Evolutionary conservation across 106 monocot species (phyloP).

Genomic region (Iris macrosiphon): DNA sequence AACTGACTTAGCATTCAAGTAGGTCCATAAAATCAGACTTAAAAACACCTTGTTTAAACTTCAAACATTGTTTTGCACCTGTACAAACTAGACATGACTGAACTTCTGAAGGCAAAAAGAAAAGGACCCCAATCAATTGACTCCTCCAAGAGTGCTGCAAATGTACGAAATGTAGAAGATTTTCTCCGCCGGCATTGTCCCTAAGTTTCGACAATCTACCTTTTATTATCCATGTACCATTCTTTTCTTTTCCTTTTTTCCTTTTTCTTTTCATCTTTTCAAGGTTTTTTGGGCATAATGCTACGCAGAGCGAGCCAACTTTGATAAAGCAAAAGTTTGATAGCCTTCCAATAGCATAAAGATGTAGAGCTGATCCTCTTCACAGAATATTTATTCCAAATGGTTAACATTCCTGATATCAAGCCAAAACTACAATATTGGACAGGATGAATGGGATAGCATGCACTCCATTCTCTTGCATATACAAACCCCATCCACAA

Average conservation of each 20-base stretch:
- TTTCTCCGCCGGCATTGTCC: too few relatives aligned
- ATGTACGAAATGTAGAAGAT: slow-evolving; percentile 18
- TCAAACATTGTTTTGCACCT: slow-evolving; percentile 4
- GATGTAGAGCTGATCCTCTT: background rate
- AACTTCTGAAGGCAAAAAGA: background rate
- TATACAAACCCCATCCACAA: background rate
- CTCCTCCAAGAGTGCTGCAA: slow-evolving; percentile 10
- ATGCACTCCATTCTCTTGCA: background rate
- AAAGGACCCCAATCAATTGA: slow-evolving; percentile 1
- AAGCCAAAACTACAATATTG: background rate
- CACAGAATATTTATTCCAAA: background rate
- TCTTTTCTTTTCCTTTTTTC: too few relatives aligned
- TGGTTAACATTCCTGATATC: background rate
- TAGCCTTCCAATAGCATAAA: background rate
- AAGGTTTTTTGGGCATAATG: background rate
- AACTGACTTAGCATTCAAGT: too few relatives aligned
- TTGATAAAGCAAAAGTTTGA: background rate
- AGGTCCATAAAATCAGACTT: background rate
- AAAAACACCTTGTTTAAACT: too few relatives aligned
- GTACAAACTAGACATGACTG: slow-evolving; percentile 12
- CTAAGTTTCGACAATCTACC: too few relatives aligned
- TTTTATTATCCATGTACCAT: background rate
- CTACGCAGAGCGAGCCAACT: background rate
- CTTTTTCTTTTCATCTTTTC: background rate
- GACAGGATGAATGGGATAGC: too few relatives aligned